A percentile compares a stretch with the other conserved stretches of the same genome.
Conservation (phyloP, 495 filamentous ascomycete genomes). For the Tuber umbilicatum region DNA sequence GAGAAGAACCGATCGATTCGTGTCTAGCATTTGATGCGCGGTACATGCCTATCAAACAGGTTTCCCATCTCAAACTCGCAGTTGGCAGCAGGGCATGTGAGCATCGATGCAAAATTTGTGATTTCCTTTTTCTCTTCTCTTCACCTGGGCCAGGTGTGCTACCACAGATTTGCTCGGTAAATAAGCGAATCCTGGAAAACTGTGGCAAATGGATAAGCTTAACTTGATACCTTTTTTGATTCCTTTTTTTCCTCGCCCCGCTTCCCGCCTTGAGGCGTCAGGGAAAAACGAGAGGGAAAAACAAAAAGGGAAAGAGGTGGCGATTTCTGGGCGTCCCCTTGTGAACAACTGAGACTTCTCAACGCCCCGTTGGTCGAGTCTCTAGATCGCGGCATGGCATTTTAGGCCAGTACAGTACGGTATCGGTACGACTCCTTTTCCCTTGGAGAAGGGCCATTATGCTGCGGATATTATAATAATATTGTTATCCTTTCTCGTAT, state of each 20-base stretch:
- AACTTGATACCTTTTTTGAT: background rate
- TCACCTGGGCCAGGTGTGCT: background rate
- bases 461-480: background rate
- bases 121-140: background rate
- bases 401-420: background rate
- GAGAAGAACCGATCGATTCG: background rate
- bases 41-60: background rate
- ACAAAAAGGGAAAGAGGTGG: slow-evolving; percentile 2
- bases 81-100: background rate
- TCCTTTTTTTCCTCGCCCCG: background rate
- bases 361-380: background rate
- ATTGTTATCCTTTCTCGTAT: background rate
- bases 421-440: background rate
- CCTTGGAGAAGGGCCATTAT: background rate
- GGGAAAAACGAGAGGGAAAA: background rate
- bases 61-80: background rate
- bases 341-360: background rate
- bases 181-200: slow-evolving; percentile 1
- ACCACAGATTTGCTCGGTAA: background rate
- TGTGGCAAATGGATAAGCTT: slow-evolving; percentile 6
- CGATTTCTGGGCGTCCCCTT: background rate
- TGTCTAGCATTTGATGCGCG: background rate
- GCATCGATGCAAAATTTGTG: background rate
- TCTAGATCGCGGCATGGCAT: background rate
- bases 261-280: background rate